A percentile compares a stretch with the other conserved stretches of the same genome.
phyloP scores from a whole-genome alignment of 331 rosid species.

The Stylosanthes scabra region DNA sequence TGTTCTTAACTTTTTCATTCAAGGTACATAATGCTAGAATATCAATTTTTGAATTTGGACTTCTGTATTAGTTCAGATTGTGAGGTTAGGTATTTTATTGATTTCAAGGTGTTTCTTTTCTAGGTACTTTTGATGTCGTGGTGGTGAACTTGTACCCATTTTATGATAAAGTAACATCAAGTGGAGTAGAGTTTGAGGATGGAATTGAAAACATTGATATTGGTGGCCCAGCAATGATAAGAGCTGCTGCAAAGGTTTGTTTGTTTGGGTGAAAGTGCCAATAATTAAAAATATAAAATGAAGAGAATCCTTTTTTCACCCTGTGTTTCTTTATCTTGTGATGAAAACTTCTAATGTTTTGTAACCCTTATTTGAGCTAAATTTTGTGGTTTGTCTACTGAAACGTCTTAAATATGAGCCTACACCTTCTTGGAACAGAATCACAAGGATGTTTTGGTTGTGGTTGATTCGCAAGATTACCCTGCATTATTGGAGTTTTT shows the following conservation, averaged over 20 bases:
- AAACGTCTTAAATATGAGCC: slow-evolving; percentile 19
- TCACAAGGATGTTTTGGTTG: slow-evolving; percentile 89
- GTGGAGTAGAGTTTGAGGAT: slow-evolving; percentile 79
- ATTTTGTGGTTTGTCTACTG: neutral
- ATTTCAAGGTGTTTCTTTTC: slow-evolving; percentile 24
- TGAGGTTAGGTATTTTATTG: slow-evolving; percentile 21
- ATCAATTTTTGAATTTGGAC: neutral
- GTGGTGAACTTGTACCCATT: slow-evolving; percentile 96
- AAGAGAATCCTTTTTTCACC: neutral
- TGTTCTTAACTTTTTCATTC: neutral
- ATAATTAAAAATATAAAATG: slow-evolving; percentile 12
- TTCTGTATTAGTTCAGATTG: slow-evolving; percentile 10
- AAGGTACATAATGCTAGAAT: neutral
- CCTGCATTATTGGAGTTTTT: slow-evolving; percentile 75
- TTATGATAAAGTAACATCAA: slow-evolving; percentile 81
- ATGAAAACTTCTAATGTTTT: slow-evolving; percentile 13
- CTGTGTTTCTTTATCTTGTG: neutral
- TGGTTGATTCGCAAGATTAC: slow-evolving; percentile 92
- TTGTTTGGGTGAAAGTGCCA: slow-evolving; percentile 25
- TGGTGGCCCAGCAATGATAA: slow-evolving; percentile 97
- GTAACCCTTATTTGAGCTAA: slow-evolving; percentile 17
- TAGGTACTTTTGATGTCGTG: slow-evolving; percentile 93
- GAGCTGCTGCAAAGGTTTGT: slow-evolving; percentile 99
- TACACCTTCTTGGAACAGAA: slow-evolving; percentile 58
- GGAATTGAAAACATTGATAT: slow-evolving; percentile 97